Conservation (phyloP, 768 basidiomycete species). For the Cystofilobasidium ferigula region DNA sequence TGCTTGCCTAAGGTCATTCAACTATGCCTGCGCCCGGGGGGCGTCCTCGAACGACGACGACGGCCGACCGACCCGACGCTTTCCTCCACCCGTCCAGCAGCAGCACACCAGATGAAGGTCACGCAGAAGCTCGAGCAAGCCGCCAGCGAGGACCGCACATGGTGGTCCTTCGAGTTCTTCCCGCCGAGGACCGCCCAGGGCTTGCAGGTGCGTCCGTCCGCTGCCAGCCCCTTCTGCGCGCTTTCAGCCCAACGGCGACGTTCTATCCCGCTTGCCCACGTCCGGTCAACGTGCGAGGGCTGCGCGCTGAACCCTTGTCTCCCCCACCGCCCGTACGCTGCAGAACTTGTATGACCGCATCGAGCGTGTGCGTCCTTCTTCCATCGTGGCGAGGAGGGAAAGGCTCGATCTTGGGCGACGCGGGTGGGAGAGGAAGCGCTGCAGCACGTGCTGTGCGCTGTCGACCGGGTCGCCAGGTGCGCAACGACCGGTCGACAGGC, state of each 20-base stretch:
- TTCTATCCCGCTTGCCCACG: neutral
- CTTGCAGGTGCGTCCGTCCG: conserved; percentile 12
- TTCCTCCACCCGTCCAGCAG: too few species aligned
- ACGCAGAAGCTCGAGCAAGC: conserved; percentile 84
- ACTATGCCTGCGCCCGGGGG: too few species aligned
- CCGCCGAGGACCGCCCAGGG: conserved; percentile 89
- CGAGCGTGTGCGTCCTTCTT: conserved; percentile 52
- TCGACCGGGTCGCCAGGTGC: too few species aligned
- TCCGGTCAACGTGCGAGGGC: too few species aligned
- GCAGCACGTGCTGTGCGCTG: too few species aligned
- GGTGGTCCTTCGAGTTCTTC: conserved; percentile 99
- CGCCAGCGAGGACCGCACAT: conserved; percentile 69
- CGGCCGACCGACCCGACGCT: too few species aligned
- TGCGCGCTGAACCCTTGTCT: conserved; percentile 23
- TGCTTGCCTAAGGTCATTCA: too few species aligned
- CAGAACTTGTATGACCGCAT: conserved; percentile 95
- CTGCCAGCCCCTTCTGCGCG: neutral
- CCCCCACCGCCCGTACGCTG: conserved; percentile 52
- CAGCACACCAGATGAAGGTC: conserved; percentile 67
- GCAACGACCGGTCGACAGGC: too few species aligned
- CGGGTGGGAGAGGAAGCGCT: too few species aligned
- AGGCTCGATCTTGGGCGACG: too few species aligned
- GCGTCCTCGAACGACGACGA: too few species aligned
- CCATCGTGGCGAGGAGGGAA: too few species aligned
- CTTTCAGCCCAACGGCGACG: neutral